Base-by-base conservation (phyloP, 495 filamentous ascomycete genomes). In the Penicillium maclennaniae region DNA sequence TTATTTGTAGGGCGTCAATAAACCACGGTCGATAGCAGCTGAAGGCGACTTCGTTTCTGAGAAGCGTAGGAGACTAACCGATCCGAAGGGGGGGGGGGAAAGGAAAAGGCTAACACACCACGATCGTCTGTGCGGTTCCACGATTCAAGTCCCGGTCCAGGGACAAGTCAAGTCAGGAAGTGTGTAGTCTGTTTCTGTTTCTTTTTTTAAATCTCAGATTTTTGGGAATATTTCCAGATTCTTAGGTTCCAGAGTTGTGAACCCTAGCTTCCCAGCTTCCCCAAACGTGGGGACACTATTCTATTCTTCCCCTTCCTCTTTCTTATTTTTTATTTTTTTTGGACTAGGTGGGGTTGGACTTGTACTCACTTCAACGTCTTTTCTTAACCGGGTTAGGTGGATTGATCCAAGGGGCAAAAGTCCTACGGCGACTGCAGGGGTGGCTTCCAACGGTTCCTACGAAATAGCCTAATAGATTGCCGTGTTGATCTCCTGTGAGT, bases 1-100 rank as follows among this genome's bases (percentile, higher is more conserved):
- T 34, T 34, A 34, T 34, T 34, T 34, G 31, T 14, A 34, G 31
- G 10, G 31, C 1, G 31, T 12, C 9, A 4, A 12, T 7, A 20
- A 44, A 12, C 42, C 42, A 44, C 5, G 42, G 42, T n/a, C 42
- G 42, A 44, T 23, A 23, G 17, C 42, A 44, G 42, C 42, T 44
- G 42, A 44, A 26, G 23, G 10, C 6, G 23, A 15, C 12, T 8
- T 6, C 10, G 14, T 8, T 7, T 12, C 31, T 34, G 4, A 14
- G 31, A 34, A 34, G 31, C 14, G 31, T 14, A 34, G 31, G 31
- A 34, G 31, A 14, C 19, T 8, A 14, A 20, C 16, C 16, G 16
- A 0, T 17, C 6, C 7, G 6, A 19, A 42, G 20, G n/a, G 17
- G 17, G 4, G 19, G 19, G 38, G 19, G 38, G 19, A 4, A 12